Conservation (phyloP, 176 grass and related monocot species). For the Oryza brachyantha region DNA sequence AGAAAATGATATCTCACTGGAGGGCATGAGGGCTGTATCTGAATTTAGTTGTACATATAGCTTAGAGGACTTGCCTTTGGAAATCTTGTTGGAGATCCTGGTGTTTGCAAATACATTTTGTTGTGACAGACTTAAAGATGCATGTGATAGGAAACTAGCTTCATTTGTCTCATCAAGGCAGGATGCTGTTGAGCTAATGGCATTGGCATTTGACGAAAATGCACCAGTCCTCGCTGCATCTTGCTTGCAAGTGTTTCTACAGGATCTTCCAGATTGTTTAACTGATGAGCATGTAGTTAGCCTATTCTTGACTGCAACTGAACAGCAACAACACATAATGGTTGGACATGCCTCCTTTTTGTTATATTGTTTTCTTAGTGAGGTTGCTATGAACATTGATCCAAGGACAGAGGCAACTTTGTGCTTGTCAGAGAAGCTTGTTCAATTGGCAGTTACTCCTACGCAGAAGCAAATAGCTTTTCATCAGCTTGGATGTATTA, state of each 20-base stretch:
- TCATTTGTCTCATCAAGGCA: constrained; percentile 69
- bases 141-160: constrained; percentile 78
- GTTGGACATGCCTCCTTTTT: constrained; percentile 66
- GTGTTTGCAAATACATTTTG: constrained; percentile 88
- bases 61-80: constrained; percentile 58
- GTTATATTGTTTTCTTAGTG: constrained; percentile 78
- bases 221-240: constrained; percentile 64
- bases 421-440: constrained; percentile 66
- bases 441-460: constrained; percentile 44
- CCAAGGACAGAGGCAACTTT: constrained; percentile 57
- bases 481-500: constrained; percentile 88
- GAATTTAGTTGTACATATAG: constrained; percentile 53
- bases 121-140: constrained; percentile 83
- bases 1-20: constrained; percentile 73
- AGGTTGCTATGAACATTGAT: constrained; percentile 72
- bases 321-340: constrained; percentile 57
- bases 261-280: constrained; percentile 69
- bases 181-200: constrained; percentile 80
- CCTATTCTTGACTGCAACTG: constrained; percentile 62
- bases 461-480: constrained; percentile 82
- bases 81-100: constrained; percentile 78
- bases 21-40: constrained; percentile 65
- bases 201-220: constrained; percentile 78
- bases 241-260: constrained; percentile 79
- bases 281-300: constrained; percentile 65